Evolutionary conservation across 2,329 filamentous ascomycete genomes (phyloP).

Genomic region (Pseudogymnoascus sp.): DNA sequence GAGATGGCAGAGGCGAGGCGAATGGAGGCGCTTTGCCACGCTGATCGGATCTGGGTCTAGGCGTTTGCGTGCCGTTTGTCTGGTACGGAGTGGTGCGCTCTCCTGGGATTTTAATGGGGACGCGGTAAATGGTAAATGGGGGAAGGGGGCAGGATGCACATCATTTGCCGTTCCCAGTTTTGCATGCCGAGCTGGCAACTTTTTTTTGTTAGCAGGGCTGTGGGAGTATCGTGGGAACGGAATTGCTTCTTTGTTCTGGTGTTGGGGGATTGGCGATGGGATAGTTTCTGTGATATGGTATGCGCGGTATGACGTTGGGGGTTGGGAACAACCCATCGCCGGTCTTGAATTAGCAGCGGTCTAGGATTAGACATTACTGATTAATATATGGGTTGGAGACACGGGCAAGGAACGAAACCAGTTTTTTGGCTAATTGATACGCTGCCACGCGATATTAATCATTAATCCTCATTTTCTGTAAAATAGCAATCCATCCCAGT

Average conservation of each 20-base stretch:
- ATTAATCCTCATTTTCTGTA: not conserved
- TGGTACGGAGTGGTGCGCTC: not conserved
- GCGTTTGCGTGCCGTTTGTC: not conserved
- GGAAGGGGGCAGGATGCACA: not conserved
- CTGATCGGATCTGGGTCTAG: not conserved
- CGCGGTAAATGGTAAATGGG: not conserved
- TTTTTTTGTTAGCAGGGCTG: slow-evolving; percentile 3
- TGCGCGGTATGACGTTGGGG: not conserved
- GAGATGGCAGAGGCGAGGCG: not conserved
- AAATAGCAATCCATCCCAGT: not conserved
- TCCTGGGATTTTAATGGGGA: not conserved
- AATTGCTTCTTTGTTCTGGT: not conserved
- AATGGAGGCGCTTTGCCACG: not conserved
- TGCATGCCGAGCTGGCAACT: not conserved
- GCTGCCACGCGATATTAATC: not conserved
- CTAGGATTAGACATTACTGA: not conserved
- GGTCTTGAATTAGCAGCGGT: not conserved
- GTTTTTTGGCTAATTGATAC: not conserved
- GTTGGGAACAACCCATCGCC: not conserved
- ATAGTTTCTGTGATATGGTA: not conserved
- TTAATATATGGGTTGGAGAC: not conserved
- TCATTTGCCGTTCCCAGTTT: slow-evolving; percentile 5
- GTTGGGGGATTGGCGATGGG: not conserved
- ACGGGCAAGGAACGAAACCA: not conserved
- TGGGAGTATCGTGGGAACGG: not conserved